Evolutionary conservation across 345 rosid genomes (phyloP), one percentile per base, ranked within the genome.

Genomic region (Rhizophora apiculata): DNA sequence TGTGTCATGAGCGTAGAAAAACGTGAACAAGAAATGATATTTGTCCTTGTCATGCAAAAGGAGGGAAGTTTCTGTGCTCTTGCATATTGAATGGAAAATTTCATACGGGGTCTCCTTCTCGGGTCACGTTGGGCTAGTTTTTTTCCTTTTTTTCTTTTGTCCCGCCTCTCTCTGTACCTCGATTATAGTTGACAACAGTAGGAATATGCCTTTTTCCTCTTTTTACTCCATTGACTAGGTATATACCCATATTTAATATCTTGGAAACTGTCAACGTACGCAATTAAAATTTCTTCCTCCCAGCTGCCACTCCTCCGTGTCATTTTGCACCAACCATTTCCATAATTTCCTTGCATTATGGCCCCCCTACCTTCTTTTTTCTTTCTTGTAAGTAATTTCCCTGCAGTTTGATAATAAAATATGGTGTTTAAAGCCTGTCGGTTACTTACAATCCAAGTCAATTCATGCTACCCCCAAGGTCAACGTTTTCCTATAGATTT

Each of bases 41-140:
- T 15, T 36, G 7, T 3, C 34, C 0, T 8, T 48, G 15, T 31
- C 54, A 16, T 22, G 1, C 9, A 34, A 4, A 18, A 37, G 39
- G 62, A 67, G 32, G 55, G 79, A 76, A 68, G 22, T 68, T 76
- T 76, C 79, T 46, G 6, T 15, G 7, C 51, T 56, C 64, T 68
- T 72, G 43, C 68, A 24, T 16, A 0, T 1, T 5, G 3, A 4
- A 19, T 15, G 72, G 63, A 34, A 11, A 39, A 11, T 15, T 1
- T 22, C 32, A 19, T 0, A 1, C 13, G 18, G 26, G 19, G 9
- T 6, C 15, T 43, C 31, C 29, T 22, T 4, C 8, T 6, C 39
- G 37, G 53, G 10, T 26, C 29, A 36, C 30, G 43, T 37, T 37
- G 64, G 65, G 74, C 61, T 61, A 36, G 62, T 24, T 29, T 24